A percentile compares a stretch with the other conserved stretches of the same genome.
Conservation (phyloP, 345 rosid species). For the Melaleuca alternifolia region DNA sequence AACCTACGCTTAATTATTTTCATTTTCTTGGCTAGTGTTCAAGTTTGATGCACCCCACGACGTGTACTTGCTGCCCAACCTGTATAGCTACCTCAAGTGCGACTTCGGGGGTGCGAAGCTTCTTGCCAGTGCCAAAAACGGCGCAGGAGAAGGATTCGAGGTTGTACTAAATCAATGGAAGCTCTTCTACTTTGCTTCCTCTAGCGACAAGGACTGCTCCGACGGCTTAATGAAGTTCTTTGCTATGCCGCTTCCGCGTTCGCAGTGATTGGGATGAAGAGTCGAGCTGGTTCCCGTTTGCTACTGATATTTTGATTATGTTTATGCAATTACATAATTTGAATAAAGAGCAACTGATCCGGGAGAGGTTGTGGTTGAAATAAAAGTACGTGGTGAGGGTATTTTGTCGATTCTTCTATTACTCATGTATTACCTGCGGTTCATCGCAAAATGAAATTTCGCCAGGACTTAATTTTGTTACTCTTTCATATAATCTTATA, state of each 20-base stretch:
- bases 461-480: rapidly evolving
- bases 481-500: not conserved
- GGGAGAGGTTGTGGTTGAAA: not conserved
- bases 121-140: not conserved
- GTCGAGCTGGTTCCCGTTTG: not conserved
- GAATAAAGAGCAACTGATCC: not conserved
- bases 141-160: slow-evolving; percentile 2
- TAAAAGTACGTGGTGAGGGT: not conserved
- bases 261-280: not conserved
- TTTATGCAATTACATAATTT: not conserved
- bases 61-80: slow-evolving; percentile 12
- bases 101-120: slow-evolving; percentile 6
- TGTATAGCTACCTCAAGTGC: slow-evolving; percentile 3
- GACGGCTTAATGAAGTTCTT: slow-evolving; percentile 13
- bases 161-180: slow-evolving; percentile 4
- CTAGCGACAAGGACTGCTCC: slow-evolving; percentile 1
- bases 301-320: not conserved
- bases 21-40: slow-evolving; percentile 3
- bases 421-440: not conserved
- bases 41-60: slow-evolving; percentile 7
- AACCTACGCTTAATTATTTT: too few species aligned
- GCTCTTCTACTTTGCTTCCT: slow-evolving; percentile 9
- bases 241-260: not conserved
- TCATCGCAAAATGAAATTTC: not conserved
- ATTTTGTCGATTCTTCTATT: not conserved